These are phyloP conservation scores for Dendrobium huoshanense DNA, from an alignment of 106 monocot genomes.

Conservation along the genomic window DNA sequence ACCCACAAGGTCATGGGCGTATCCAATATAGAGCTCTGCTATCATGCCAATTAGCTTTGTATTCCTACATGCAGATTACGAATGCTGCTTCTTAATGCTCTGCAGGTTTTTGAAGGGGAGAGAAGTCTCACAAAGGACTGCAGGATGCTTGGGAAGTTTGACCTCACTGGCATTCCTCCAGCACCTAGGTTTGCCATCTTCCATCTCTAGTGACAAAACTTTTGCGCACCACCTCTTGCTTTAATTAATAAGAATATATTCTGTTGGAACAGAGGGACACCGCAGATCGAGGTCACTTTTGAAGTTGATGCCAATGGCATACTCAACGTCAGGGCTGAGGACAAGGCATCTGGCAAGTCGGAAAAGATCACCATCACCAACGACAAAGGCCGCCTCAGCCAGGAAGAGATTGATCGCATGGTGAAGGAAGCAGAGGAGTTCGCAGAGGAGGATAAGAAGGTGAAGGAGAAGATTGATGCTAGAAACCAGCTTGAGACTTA, in stretches of 20 bases:
- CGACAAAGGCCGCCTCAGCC: slow-evolving; percentile 34
- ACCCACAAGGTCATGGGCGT: too few relatives aligned
- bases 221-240: too few relatives aligned
- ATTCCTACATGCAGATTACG: too few relatives aligned
- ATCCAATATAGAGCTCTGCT: too few relatives aligned
- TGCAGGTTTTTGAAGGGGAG: slow-evolving; percentile 52
- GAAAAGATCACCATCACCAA: slow-evolving; percentile 70
- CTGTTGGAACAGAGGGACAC: slow-evolving; percentile 38
- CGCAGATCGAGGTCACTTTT: slow-evolving; percentile 69
- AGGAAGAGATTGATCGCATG: slow-evolving; percentile 20
- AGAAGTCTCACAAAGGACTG: slow-evolving; percentile 51
- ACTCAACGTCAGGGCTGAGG: slow-evolving; percentile 54
- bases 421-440: slow-evolving; percentile 20
- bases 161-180: slow-evolving; percentile 44
- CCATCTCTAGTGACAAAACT: not conserved
- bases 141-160: slow-evolving; percentile 42
- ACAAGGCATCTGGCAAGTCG: slow-evolving; percentile 40
- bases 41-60: too few relatives aligned
- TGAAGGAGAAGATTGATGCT: slow-evolving; percentile 29
- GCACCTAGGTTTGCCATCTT: slow-evolving; percentile 36
- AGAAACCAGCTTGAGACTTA: slow-evolving; percentile 30
- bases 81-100: too few relatives aligned
- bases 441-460: slow-evolving; percentile 24
- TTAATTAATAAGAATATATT: too few relatives aligned
- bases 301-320: slow-evolving; percentile 70